Evolutionary conservation across 2,329 filamentous ascomycete species (phyloP).

Genomic region (Penicillium sp.): DNA sequence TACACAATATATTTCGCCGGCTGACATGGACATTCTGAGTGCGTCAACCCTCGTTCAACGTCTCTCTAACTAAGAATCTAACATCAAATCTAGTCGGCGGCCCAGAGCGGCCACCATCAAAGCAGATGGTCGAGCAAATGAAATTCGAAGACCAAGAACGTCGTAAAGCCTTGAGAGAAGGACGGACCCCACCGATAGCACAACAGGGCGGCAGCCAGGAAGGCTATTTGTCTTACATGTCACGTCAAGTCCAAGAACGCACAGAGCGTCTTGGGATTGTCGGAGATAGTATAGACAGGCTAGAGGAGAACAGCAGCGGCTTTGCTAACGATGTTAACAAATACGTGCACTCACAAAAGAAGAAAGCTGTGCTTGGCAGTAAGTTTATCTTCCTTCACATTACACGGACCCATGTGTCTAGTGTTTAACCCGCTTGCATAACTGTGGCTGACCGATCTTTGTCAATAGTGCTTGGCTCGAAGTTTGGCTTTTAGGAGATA

Average conservation of each 20-base stretch:
- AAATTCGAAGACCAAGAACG: conserved; percentile 67
- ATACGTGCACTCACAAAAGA: conserved; percentile 83
- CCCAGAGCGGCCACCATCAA: conserved; percentile 80
- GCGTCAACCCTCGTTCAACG: conserved; percentile 18
- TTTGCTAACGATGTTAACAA: conserved; percentile 89
- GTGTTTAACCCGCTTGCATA: conserved; percentile 18
- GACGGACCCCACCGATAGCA: conserved; percentile 30
- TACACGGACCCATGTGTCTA: background rate
- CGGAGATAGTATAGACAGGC: conserved; percentile 77
- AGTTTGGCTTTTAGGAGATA: conserved; percentile 41
- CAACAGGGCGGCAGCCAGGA: conserved; percentile 53
- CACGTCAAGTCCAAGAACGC: conserved; percentile 81
- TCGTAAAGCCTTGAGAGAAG: conserved; percentile 38
- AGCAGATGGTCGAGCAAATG: conserved; percentile 79
- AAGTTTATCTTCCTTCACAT: conserved; percentile 22
- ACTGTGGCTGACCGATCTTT: conserved; percentile 17
- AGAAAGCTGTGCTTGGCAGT: conserved; percentile 71
- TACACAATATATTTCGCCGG: conserved; percentile 82
- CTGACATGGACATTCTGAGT: conserved; percentile 83
- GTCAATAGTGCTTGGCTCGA: conserved; percentile 38
- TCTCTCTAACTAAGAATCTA: background rate
- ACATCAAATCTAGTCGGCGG: conserved; percentile 62
- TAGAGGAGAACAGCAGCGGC: conserved; percentile 75
- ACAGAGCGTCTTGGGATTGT: conserved; percentile 83
- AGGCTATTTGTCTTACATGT: conserved; percentile 73